These are phyloP conservation scores for Aspergillus ostianus DNA, from an alignment of 495 filamentous ascomycete genomes.

Conservation along the genomic window DNA sequence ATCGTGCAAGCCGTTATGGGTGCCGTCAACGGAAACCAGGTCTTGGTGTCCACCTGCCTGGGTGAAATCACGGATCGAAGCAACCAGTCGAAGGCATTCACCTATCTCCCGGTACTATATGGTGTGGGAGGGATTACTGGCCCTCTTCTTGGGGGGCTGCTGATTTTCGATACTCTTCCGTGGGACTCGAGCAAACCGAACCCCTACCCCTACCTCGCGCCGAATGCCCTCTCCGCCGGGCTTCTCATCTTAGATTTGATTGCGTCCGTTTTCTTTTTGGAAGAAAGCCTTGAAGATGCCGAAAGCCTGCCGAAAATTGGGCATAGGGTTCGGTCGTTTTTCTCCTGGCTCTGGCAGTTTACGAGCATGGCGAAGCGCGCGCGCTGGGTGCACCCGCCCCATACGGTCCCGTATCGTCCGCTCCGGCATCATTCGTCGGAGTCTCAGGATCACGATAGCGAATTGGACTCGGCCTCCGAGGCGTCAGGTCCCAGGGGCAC, in stretches of 20 bases:
- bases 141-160: constrained; percentile 80
- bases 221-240: constrained; percentile 72
- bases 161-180: constrained; percentile 61
- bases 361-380: constrained; percentile 56
- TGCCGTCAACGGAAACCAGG: constrained; percentile 85
- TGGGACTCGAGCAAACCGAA: constrained; percentile 50
- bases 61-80: constrained; percentile 93
- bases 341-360: constrained; percentile 74
- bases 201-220: constrained; percentile 78
- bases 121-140: constrained; percentile 91
- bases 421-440: constrained; percentile 29
- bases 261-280: constrained; percentile 70
- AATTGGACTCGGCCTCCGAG: constrained; percentile 44
- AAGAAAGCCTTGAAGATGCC: constrained; percentile 82
- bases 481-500: constrained; percentile 33
- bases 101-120: constrained; percentile 90
- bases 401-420: constrained; percentile 18
- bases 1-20: constrained; percentile 87
- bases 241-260: constrained; percentile 73
- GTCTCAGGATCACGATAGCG: constrained; percentile 38
- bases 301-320: constrained; percentile 61
- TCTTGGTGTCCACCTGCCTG: constrained; percentile 84
- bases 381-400: constrained; percentile 52
- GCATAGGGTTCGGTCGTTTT: constrained; percentile 55
- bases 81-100: constrained; percentile 89